These are phyloP conservation scores for Cordyceps pruinosa DNA, from an alignment of 2,329 filamentous ascomycete species.

Conservation along the genomic window DNA sequence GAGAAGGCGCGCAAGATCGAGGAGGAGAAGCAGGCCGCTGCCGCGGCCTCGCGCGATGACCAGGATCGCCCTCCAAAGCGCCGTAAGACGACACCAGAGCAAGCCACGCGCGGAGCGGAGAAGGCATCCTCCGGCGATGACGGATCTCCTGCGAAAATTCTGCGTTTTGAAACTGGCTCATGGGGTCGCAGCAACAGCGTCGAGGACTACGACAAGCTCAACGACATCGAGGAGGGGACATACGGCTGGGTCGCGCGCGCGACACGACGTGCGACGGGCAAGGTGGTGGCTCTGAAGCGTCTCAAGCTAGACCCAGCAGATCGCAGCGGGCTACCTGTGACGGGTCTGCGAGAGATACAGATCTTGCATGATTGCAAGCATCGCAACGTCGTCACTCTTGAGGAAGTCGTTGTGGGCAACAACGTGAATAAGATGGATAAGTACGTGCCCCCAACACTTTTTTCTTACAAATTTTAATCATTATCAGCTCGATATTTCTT, in stretches of 20 bases:
- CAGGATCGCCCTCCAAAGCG: conserved; percentile 51
- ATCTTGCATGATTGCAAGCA: conserved; percentile 77
- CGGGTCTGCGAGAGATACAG: conserved; percentile 87
- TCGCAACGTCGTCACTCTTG: conserved; percentile 72
- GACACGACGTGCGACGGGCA: conserved; percentile 62
- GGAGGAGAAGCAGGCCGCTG: conserved; percentile 32
- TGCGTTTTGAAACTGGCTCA: conserved; percentile 62
- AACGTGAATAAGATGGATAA: conserved; percentile 46
- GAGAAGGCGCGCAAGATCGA: conserved; percentile 70
- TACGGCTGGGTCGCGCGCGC: conserved; percentile 93
- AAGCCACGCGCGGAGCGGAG: conserved; percentile 17
- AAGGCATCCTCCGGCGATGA: conserved; percentile 13
- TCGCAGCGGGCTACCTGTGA: conserved; percentile 73
- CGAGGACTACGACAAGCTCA: conserved; percentile 84
- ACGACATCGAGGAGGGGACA: conserved; percentile 94
- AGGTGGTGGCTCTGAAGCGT: conserved; percentile 86
- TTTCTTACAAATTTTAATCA: conserved; percentile 8
- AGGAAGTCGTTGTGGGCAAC: conserved; percentile 77
- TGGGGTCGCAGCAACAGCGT: conserved; percentile 72
- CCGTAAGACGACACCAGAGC: conserved; percentile 49
- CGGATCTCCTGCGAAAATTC: conserved; percentile 43
- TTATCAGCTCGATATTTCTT: conserved; percentile 64
- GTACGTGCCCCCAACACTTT: conserved; percentile 27
- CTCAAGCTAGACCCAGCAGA: conserved; percentile 82
- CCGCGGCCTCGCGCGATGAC: conserved; percentile 23